Evolutionary conservation across 805 yeast species (phyloP).

Genomic region (Yarrowia sp.): DNA sequence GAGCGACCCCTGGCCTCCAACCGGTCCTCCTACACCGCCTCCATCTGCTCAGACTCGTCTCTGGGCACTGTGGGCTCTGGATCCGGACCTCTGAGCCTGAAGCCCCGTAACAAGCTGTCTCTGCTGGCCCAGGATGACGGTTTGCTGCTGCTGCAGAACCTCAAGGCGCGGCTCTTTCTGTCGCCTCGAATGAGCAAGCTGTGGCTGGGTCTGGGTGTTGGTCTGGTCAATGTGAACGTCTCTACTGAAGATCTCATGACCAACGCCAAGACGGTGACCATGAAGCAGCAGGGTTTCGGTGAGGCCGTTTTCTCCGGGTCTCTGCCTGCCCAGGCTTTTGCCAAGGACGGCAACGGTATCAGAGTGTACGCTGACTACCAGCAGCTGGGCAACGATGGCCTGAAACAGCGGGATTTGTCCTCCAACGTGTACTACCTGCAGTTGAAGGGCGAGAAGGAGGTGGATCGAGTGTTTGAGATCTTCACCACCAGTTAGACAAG

Average conservation of each 20-base stretch:
- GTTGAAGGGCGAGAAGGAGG: slow-evolving; percentile 19
- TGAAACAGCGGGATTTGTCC: slow-evolving; percentile 4
- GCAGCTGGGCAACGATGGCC: slow-evolving; percentile 8
- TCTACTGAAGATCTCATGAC: slow-evolving; percentile 22
- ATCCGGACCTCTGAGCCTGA: background rate
- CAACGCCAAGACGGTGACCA: slow-evolving; percentile 20
- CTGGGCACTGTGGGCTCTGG: slow-evolving; percentile 15
- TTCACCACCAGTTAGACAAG: slow-evolving; percentile 11
- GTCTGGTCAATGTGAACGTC: slow-evolving; percentile 1
- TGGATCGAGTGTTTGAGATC: slow-evolving; percentile 12
- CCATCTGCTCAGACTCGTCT: slow-evolving; percentile 16
- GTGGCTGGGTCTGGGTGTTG: slow-evolving; percentile 20
- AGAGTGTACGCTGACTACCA: slow-evolving; percentile 18
- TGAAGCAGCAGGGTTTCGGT: slow-evolving; percentile 22
- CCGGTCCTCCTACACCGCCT: slow-evolving; percentile 1
- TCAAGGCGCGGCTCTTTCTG: slow-evolving; percentile 16
- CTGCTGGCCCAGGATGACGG: slow-evolving; percentile 21
- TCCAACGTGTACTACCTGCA: slow-evolving; percentile 25
- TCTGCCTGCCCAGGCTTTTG: slow-evolving; percentile 17
- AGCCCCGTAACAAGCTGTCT: slow-evolving; percentile 24
- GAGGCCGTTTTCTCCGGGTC: slow-evolving; percentile 21
- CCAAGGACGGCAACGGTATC: slow-evolving; percentile 23
- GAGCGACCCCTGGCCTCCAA: slow-evolving; percentile 4
- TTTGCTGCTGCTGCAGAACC: slow-evolving; percentile 19
- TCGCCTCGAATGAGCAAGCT: slow-evolving; percentile 20